Conservation (phyloP, 345 rosid species). For the Lumnitzera racemosa region DNA sequence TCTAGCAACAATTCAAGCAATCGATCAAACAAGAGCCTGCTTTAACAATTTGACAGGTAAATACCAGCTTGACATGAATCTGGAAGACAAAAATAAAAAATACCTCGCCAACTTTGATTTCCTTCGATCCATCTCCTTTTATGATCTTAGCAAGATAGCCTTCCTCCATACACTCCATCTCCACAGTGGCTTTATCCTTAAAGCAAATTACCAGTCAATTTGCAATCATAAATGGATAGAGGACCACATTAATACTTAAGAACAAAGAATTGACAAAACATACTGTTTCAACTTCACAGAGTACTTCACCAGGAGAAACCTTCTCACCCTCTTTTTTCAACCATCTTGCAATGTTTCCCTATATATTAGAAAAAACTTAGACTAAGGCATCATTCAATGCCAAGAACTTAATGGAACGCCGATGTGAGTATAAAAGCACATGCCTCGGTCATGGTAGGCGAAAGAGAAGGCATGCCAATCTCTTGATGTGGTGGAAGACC, state of each 20-base stretch:
- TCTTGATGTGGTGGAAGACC: conserved; percentile 95
- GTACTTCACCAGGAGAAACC: conserved; percentile 83
- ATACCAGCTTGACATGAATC: no score
- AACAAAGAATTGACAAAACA: conserved; percentile 10
- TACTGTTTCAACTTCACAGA: conserved; percentile 99
- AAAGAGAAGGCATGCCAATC: conserved; percentile 99
- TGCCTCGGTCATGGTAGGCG: conserved; percentile 98
- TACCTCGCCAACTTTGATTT: conserved; percentile 97
- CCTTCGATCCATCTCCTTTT: conserved; percentile 82
- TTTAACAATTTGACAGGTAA: no score
- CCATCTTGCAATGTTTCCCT: conserved; percentile 98
- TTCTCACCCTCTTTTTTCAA: conserved; percentile 97
- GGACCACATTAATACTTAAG: neutral
- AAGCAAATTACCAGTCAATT: conserved; percentile 8
- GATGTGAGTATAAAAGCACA: conserved; percentile 11
- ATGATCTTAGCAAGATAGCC: conserved; percentile 93
- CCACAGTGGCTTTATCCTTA: conserved; percentile 95
- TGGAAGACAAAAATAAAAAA: conserved; percentile 3
- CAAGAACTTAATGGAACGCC: neutral
- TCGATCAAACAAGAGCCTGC: no score
- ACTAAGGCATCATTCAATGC: neutral
- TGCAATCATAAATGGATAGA: conserved; percentile 7
- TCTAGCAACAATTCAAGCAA: no score
- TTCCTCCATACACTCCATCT: conserved; percentile 99
- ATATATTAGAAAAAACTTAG: conserved; percentile 10